Evolutionary conservation across 345 rosid species (phyloP).

Genomic region (Heritiera littoralis): DNA sequence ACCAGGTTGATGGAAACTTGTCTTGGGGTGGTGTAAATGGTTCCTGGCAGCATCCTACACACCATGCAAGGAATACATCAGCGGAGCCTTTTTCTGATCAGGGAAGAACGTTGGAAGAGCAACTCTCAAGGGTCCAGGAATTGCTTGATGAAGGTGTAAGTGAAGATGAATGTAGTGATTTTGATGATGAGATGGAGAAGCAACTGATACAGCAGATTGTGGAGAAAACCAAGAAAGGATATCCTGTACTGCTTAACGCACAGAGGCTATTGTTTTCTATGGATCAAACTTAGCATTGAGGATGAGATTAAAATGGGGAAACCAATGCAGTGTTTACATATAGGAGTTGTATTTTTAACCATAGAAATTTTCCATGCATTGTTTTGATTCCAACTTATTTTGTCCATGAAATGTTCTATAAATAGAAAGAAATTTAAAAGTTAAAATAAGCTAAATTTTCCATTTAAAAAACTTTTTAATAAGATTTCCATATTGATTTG

Average conservation of each 20-base stretch:
- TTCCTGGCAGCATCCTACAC: not conserved
- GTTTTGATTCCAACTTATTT: not conserved
- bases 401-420: no score
- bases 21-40: constrained; percentile 15
- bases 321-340: not conserved
- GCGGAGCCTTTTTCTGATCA: not conserved
- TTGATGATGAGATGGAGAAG: constrained; percentile 63
- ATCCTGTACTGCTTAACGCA: constrained; percentile 70
- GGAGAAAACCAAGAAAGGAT: constrained; percentile 79
- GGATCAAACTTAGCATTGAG: constrained; percentile 34
- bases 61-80: not conserved
- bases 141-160: constrained; percentile 25
- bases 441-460: no score
- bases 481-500: no score
- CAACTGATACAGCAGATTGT: constrained; percentile 76
- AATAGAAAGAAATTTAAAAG: no score
- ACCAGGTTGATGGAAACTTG: constrained; percentile 23
- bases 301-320: no score
- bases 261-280: constrained; percentile 54
- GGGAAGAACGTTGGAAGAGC: not conserved
- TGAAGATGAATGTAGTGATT: constrained; percentile 38
- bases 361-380: not conserved
- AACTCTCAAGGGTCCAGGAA: not conserved
- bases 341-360: not conserved
- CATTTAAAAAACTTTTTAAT: no score